phyloP scores from a whole-genome alignment of 768 basidiomycete species.

The Omphalotus guepiniiformis region DNA sequence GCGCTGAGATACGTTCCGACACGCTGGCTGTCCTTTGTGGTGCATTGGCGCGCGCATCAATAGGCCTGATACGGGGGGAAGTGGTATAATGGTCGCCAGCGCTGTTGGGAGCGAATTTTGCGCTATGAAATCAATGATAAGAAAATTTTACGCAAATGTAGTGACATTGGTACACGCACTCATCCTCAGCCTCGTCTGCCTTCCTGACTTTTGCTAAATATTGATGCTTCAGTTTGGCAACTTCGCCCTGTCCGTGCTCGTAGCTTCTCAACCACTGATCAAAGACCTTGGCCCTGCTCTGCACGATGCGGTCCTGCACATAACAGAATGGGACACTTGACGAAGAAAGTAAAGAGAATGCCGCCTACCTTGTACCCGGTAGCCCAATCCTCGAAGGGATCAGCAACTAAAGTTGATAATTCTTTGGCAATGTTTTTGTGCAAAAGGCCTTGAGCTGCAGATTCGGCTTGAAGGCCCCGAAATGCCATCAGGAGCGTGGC shows the following conservation, averaged over 20 bases:
- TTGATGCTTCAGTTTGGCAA: conserved; percentile 67
- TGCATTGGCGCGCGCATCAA: conserved; percentile 40
- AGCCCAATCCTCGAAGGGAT: conserved; percentile 82
- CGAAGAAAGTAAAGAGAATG: conserved; percentile 11
- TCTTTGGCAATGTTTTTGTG: conserved; percentile 73
- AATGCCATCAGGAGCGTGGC: conserved; percentile 79
- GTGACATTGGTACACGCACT: conserved; percentile 50
- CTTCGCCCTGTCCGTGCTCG: conserved; percentile 63
- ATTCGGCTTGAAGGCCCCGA: conserved; percentile 74
- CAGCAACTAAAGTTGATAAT: conserved; percentile 67
- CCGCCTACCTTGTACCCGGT: conserved; percentile 58
- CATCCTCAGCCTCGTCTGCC: conserved; percentile 92
- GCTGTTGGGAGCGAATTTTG: conserved; percentile 76
- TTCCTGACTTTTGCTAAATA: conserved; percentile 76
- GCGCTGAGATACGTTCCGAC: conserved; percentile 80
- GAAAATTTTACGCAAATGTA: conserved; percentile 11
- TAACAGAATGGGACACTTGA: background rate
- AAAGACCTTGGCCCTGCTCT: conserved; percentile 53
- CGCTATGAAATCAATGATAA: conserved; percentile 43
- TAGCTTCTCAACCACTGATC: conserved; percentile 69
- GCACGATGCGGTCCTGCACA: conserved; percentile 54
- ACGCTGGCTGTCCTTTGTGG: conserved; percentile 73
- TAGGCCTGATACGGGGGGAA: conserved; percentile 67
- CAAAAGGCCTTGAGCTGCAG: conserved; percentile 63
- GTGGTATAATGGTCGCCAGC: conserved; percentile 72